phyloP scores from a whole-genome alignment of 2,329 filamentous ascomycete species.

The Verruconis gallopava region DNA sequence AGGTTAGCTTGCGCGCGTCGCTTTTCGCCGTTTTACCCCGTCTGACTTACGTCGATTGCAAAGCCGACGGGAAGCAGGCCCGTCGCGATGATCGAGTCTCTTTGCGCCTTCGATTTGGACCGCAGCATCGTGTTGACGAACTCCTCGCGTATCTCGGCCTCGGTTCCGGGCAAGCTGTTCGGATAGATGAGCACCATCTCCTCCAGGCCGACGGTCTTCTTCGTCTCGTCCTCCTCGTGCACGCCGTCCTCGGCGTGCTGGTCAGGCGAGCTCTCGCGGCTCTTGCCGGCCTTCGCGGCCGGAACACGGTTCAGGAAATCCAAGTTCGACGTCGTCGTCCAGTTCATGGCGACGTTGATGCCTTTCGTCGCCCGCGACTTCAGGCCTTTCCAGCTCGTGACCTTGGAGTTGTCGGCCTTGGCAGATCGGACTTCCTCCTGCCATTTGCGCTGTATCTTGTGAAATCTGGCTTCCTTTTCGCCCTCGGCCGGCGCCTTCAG shows the following conservation, averaged over 20 bases:
- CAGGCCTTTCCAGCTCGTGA: conserved; percentile 29
- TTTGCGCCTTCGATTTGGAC: conserved; percentile 28
- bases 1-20: too few species aligned
- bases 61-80: conserved; percentile 27
- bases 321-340: conserved; percentile 29
- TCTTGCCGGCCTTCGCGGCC: conserved; percentile 7
- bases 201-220: conserved; percentile 26
- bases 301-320: conserved; percentile 32
- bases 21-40: too few species aligned
- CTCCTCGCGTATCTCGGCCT: conserved; percentile 25
- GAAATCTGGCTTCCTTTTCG: conserved; percentile 29
- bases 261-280: conserved; percentile 10
- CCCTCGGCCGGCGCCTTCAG: conserved; percentile 27
- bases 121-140: conserved; percentile 30
- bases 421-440: conserved; percentile 32
- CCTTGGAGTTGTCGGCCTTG: conserved; percentile 28
- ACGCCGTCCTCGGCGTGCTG: conserved; percentile 20
- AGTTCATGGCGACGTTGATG: conserved; percentile 28
- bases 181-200: conserved; percentile 32
- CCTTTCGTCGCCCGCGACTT: conserved; percentile 29
- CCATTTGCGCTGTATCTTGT: conserved; percentile 34
- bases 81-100: conserved; percentile 30
- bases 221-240: conserved; percentile 19
- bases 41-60: conserved; percentile 18
- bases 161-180: conserved; percentile 16